Evolutionary conservation across 2,329 filamentous ascomycete species (phyloP).

Genomic region (Phoma sp.): DNA sequence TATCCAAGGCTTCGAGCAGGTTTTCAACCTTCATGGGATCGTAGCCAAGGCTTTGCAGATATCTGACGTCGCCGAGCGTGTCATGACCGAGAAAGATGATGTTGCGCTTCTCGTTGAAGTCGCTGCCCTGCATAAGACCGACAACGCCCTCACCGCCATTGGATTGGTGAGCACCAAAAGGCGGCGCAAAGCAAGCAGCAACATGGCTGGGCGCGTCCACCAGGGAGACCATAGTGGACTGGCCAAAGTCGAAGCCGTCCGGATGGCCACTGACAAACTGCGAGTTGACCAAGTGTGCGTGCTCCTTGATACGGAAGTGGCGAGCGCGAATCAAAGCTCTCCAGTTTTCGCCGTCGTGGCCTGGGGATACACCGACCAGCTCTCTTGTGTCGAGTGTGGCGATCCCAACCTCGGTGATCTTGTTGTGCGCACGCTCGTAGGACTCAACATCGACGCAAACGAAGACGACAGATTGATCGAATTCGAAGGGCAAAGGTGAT

Average conservation of each 20-base stretch:
- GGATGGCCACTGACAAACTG: constrained; percentile 76
- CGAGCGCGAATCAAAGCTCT: constrained; percentile 68
- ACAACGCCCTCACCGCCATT: constrained; percentile 4
- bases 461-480: constrained; percentile 66
- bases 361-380: constrained; percentile 64
- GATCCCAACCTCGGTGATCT: constrained; percentile 86
- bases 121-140: constrained; percentile 2
- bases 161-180: constrained; percentile 52
- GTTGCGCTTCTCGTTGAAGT: constrained; percentile 56
- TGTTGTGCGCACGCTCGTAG: constrained; percentile 69
- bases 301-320: constrained; percentile 79
- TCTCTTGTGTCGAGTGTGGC: constrained; percentile 76
- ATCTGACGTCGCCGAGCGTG: constrained; percentile 69
- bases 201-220: constrained; percentile 55
- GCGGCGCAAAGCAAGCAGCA: constrained; percentile 63
- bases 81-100: constrained; percentile 84
- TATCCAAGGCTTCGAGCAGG: constrained; percentile 74
- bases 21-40: constrained; percentile 61
- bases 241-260: constrained; percentile 74
- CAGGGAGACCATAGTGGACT: constrained; percentile 61
- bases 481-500: constrained; percentile 30
- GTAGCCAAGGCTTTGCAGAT: constrained; percentile 70
- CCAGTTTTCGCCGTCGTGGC: constrained; percentile 70
- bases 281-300: constrained; percentile 69
- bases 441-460: constrained; percentile 84